These are phyloP conservation scores for Fragilaria radians DNA, from an alignment of 108 stramenopile genomes.

Conservation along the genomic window DNA sequence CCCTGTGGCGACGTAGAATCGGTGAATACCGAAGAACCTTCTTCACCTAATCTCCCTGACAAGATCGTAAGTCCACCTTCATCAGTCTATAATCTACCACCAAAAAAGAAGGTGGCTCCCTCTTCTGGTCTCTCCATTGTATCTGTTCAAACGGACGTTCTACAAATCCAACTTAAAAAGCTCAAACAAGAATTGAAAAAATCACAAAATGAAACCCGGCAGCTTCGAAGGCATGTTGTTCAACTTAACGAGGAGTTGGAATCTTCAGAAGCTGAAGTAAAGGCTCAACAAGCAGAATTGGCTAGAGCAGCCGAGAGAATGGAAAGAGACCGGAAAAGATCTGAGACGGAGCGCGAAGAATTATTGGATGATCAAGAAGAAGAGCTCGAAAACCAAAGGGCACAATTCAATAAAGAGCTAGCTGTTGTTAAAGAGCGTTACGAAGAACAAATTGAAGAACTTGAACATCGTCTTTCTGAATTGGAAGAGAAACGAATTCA, in stretches of 20 bases:
- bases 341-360: constrained; percentile 66
- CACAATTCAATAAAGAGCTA: constrained; percentile 25
- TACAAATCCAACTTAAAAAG: constrained; percentile 8
- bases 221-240: constrained; percentile 48
- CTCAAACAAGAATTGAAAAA: constrained; percentile 10
- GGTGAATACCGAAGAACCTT: background rate
- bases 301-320: constrained; percentile 62
- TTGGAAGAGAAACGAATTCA: constrained; percentile 30
- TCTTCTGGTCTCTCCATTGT: background rate
- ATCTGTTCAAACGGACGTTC: background rate
- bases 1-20: background rate
- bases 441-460: constrained; percentile 29
- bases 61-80: background rate
- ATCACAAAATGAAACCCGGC: constrained; percentile 26
- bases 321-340: constrained; percentile 52
- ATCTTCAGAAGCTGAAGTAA: constrained; percentile 56
- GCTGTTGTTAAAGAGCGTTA: constrained; percentile 30
- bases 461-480: constrained; percentile 37
- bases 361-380: constrained; percentile 62
- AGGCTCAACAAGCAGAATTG: constrained; percentile 69
- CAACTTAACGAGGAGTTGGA: constrained; percentile 52
- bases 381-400: constrained; percentile 38
- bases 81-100: background rate
- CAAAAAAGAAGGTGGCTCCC: background rate
- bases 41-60: background rate